These are phyloP conservation scores for Nannochloropsis salina DNA, from an alignment of 108 stramenopile species.

Conservation along the genomic window DNA sequence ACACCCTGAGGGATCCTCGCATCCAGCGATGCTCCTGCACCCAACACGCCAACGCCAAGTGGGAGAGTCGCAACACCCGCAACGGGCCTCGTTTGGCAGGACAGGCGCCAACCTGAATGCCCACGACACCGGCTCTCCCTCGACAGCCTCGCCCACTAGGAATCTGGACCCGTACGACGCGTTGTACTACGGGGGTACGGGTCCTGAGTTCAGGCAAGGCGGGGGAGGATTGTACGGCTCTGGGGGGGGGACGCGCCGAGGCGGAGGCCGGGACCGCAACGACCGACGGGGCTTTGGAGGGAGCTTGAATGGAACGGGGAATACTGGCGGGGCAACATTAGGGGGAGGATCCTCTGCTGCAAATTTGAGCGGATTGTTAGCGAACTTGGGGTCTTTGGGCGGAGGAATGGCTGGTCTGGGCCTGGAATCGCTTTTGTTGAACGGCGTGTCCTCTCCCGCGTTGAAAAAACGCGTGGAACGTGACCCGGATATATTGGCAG, in stretches of 20 bases:
- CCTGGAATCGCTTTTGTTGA: background rate
- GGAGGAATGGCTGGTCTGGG: background rate
- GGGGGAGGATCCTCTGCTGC: background rate
- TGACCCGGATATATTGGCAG: conserved; percentile 18
- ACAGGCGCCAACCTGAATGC: background rate
- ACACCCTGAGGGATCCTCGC: too few relatives aligned
- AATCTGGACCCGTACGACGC: background rate
- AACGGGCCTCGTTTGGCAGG: background rate
- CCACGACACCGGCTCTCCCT: background rate
- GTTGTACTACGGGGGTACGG: background rate
- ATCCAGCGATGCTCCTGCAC: too few relatives aligned
- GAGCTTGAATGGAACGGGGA: background rate
- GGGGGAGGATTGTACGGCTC: background rate
- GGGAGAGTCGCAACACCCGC: too few relatives aligned
- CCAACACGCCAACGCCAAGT: too few relatives aligned
- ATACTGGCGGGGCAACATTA: background rate
- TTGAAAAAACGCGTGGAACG: conserved; percentile 25
- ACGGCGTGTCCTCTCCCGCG: background rate
- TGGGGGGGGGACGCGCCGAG: background rate
- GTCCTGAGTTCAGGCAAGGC: background rate
- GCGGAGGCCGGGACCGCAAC: background rate
- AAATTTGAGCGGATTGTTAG: background rate
- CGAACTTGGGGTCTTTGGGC: background rate
- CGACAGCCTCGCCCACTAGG: background rate
- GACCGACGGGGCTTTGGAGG: background rate